These are phyloP conservation scores for Rhipidocladum racemiflorum DNA, from an alignment of 176 grass and related monocot species.

Conservation along the genomic window DNA sequence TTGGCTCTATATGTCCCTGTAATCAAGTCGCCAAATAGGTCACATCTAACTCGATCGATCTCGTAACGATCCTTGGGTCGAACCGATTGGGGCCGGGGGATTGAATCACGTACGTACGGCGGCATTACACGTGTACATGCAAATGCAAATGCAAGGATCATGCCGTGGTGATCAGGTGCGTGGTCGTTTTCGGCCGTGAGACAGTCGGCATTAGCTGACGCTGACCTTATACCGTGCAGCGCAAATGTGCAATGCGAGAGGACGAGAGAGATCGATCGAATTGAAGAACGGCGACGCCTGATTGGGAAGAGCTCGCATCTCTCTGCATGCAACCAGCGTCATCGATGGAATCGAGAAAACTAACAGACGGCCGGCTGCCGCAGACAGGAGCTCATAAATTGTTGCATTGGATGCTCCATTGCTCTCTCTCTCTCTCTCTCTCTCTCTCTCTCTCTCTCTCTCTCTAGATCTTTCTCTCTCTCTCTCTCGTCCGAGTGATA, in stretches of 20 bases:
- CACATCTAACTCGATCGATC: background rate
- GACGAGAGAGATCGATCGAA: background rate
- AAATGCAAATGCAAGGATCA: background rate
- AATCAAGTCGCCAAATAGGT: background rate
- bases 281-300: slow-evolving; percentile 6
- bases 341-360: slow-evolving; percentile 44
- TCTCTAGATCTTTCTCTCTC: too few relatives aligned
- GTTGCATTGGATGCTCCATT: slow-evolving; percentile 22
- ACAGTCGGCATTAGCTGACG: slow-evolving; percentile 1
- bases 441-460: too few relatives aligned
- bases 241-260: background rate
- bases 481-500: background rate
- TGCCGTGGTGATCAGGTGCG: slow-evolving; percentile 12
- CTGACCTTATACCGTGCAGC: slow-evolving; percentile 24
- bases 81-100: background rate
- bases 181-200: slow-evolving; percentile 18
- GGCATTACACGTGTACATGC: background rate
- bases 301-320: background rate
- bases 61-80: too few relatives aligned
- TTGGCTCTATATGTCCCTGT: background rate
- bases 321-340: slow-evolving; percentile 1
- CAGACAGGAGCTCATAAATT: slow-evolving; percentile 5
- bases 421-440: background rate
- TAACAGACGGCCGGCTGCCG: background rate
- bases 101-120: background rate